Base-by-base conservation (phyloP, 2,329 filamentous ascomycete species). In the Aspergillus quadricinctus region DNA sequence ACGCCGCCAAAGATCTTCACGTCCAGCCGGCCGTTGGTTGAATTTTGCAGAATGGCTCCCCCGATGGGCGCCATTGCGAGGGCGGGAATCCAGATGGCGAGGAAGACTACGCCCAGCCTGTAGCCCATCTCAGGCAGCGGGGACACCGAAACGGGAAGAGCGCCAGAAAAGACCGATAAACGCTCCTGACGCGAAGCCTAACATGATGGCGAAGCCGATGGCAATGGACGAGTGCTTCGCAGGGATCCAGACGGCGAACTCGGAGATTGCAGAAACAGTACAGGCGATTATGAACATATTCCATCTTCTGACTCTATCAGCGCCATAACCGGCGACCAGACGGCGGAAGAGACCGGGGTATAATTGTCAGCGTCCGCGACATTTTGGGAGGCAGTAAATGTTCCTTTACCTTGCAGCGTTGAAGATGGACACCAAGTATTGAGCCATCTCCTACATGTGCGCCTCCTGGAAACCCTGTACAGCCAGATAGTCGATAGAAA, bases 111-210 rank as follows among this genome's bases (percentile, higher is more conserved):
- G 19, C 58, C 58, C 5, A 52, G 40, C 25, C 58, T 50, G 25
- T 60, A 60, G 21, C 58, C 58, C 25, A 60, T 54, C 25, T 57
- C 41, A 0, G 40, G 1, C n/a, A 52, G 29, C 3, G 57, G 51
- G 8, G 51, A 59, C 3, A 59, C 25, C 4, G 29, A 37, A 4
- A 53, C 35, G 2, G 43, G 23, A 7, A 59, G 48, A 5, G 25
- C 51, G 3, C 19, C 31, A 4, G 46, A n/a, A 23, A 21, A 57
- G 53, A 1, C 23, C 53, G 37, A 88, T 80, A 64, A 85, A 87
- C 6, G 82, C 82, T 11, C 87, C 88, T 0, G 83, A 85, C 11
- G 80, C 80, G 67, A 89, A 88, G n/a, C 87, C 88, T 60, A 87
- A 90, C 14, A 88, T 71, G 27, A 80, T 75, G 14, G 81, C 78